phyloP scores from a whole-genome alignment of 2,329 filamentous ascomycete species.

The Phyllosticta ampelicida region DNA sequence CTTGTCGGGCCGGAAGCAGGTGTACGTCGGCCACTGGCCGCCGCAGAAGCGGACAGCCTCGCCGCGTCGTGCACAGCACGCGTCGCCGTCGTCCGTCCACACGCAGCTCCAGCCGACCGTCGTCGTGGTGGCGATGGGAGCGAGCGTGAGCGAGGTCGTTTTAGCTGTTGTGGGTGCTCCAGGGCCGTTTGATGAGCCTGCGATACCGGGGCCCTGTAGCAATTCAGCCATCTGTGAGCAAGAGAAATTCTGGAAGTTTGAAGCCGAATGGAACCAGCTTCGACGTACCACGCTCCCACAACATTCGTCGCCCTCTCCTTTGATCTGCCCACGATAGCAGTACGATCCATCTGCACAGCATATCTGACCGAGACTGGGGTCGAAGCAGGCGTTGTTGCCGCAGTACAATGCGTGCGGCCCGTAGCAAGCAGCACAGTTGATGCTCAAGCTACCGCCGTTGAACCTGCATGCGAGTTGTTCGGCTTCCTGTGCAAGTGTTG shows the following conservation, averaged over 20 bases:
- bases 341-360: slow-evolving; percentile 10
- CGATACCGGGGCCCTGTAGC: neutral
- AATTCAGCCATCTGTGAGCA: neutral
- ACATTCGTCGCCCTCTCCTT: neutral
- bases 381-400: slow-evolving; percentile 5
- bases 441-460: neutral
- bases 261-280: neutral
- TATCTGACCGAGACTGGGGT: slow-evolving; percentile 6
- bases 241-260: neutral
- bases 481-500: neutral
- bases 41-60: slow-evolving; percentile 1
- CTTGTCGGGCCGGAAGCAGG: slow-evolving; percentile 4
- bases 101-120: slow-evolving; percentile 1
- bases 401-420: slow-evolving; percentile 7
- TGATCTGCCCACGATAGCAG: neutral
- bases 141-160: neutral
- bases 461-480: neutral
- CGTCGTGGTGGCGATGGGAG: neutral
- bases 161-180: neutral
- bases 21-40: slow-evolving; percentile 2
- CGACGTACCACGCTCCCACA: neutral
- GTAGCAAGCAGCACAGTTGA: slow-evolving; percentile 5
- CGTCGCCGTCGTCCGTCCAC: slow-evolving; percentile 1
- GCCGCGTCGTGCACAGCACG: slow-evolving; percentile 6
- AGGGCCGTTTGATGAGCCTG: neutral